phyloP scores from a whole-genome alignment of 345 rosid genomes.

The Luvunga scandens region DNA sequence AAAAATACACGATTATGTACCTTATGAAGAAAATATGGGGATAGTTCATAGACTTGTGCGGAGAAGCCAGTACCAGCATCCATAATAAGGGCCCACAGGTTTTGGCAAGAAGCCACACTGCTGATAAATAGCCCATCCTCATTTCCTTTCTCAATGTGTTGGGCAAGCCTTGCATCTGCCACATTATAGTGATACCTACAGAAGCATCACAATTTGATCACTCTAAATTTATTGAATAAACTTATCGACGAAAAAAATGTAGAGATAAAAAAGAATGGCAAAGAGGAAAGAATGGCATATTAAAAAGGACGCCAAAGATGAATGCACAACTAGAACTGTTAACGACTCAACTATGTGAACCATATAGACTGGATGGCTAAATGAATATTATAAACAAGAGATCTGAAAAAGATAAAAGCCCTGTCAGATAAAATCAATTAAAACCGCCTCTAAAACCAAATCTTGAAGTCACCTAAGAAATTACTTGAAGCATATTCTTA shows the following conservation, averaged over 20 bases:
- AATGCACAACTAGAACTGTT: neutral
- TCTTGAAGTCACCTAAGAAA: neutral
- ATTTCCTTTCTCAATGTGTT: conserved; percentile 62
- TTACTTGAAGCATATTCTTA: conserved; percentile 16
- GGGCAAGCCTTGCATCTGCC: conserved; percentile 53
- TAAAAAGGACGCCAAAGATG: neutral
- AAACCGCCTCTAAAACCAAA: neutral
- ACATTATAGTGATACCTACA: conserved; percentile 77
- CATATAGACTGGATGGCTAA: neutral
- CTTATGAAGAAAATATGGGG: conserved; percentile 59
- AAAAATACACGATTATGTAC: conserved; percentile 19
- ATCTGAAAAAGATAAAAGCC: neutral
- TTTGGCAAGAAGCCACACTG: conserved; percentile 59
- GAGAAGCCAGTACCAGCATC: conserved; percentile 66
- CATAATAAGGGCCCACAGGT: conserved; percentile 74
- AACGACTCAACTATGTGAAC: neutral
- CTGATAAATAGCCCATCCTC: conserved; percentile 69
- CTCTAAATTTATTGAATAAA: neutral
- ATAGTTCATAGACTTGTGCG: conserved; percentile 62
- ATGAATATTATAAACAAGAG: neutral
- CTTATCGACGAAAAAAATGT: neutral
- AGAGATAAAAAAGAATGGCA: neutral
- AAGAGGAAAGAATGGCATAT: neutral
- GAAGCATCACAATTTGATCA: neutral
- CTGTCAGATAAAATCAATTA: neutral